phyloP scores from a whole-genome alignment of 371 early-diverging fungal species.

The Entomophthora muscae region DNA sequence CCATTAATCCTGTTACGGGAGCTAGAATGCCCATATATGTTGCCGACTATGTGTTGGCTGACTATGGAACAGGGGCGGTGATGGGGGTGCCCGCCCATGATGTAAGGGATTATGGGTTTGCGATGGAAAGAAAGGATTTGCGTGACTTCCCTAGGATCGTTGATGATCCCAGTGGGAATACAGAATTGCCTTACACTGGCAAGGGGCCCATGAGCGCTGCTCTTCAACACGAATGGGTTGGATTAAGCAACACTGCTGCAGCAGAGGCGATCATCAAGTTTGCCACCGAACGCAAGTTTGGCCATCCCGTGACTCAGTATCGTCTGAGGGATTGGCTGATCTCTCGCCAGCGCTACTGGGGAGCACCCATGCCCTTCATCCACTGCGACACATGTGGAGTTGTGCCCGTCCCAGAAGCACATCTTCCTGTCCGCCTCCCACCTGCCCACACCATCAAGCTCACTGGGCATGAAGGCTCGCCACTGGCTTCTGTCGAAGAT shows the following conservation, averaged over 20 bases:
- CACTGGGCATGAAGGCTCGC: constrained; percentile 47
- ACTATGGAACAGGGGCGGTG: constrained; percentile 71
- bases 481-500: constrained; percentile 31
- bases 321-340: constrained; percentile 93
- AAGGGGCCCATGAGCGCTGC: too few relatives aligned
- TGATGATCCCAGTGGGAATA: constrained; percentile 19
- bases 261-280: constrained; percentile 1
- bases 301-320: constrained; percentile 22
- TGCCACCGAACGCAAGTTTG: neutral
- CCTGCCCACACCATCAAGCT: constrained; percentile 30
- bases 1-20: constrained; percentile 38
- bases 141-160: constrained; percentile 22
- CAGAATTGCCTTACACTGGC: constrained; percentile 7
- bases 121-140: constrained; percentile 21
- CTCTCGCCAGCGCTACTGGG: constrained; percentile 98
- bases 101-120: constrained; percentile 53
- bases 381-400: constrained; percentile 69
- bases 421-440: constrained; percentile 64
- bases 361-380: constrained; percentile 96
- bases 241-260: neutral
- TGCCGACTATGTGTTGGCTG: constrained; percentile 55
- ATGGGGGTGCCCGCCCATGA: constrained; percentile 82
- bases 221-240: too few relatives aligned
- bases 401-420: constrained; percentile 64
- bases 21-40: constrained; percentile 51